These are phyloP conservation scores for Glycine soja DNA, from an alignment of 306 rosid species.

Conservation along the genomic window DNA sequence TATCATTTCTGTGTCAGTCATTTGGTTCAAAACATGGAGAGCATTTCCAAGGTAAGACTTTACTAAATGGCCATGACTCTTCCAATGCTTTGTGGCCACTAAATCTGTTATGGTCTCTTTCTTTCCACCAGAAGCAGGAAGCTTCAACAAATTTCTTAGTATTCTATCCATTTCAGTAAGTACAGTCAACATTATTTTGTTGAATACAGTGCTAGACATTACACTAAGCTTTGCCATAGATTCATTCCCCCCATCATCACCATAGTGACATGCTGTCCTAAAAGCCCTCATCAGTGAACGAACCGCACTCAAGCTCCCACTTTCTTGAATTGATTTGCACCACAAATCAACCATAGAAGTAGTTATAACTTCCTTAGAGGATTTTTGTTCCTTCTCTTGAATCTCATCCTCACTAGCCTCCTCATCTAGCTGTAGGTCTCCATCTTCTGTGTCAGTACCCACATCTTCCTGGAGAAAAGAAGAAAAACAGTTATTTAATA, in stretches of 20 bases:
- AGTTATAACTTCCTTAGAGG: constrained; percentile 65
- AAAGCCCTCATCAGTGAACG: constrained; percentile 84
- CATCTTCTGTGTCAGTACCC: constrained; percentile 63
- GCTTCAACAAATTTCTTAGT: constrained; percentile 76
- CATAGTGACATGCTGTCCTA: constrained; percentile 92
- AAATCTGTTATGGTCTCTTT: constrained; percentile 73
- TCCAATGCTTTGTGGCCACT: constrained; percentile 78
- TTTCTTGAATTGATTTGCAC: constrained; percentile 68
- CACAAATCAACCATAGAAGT: constrained; percentile 81
- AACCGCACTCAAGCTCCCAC: constrained; percentile 65
- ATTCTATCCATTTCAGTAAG: constrained; percentile 90
- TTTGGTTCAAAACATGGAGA: constrained; percentile 89
- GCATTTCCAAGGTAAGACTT: constrained; percentile 97
- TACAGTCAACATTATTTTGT: constrained; percentile 86
- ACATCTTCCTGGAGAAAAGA: constrained; percentile 66
- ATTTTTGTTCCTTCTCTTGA: constrained; percentile 53
- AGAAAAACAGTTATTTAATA: constrained; percentile 31
- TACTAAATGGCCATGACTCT: constrained; percentile 70
- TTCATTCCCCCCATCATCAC: constrained; percentile 77
- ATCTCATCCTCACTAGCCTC: constrained; percentile 44
- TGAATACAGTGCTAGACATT: constrained; percentile 87
- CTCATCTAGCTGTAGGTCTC: constrained; percentile 52
- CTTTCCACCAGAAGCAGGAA: constrained; percentile 86
- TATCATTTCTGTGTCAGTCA: constrained; percentile 95
- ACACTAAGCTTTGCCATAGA: constrained; percentile 63